A percentile compares a stretch with the other conserved stretches of the same genome.
phyloP scores from a whole-genome alignment of 352 stramenopile genomes.

The Globisporangium abappressorium region DNA sequence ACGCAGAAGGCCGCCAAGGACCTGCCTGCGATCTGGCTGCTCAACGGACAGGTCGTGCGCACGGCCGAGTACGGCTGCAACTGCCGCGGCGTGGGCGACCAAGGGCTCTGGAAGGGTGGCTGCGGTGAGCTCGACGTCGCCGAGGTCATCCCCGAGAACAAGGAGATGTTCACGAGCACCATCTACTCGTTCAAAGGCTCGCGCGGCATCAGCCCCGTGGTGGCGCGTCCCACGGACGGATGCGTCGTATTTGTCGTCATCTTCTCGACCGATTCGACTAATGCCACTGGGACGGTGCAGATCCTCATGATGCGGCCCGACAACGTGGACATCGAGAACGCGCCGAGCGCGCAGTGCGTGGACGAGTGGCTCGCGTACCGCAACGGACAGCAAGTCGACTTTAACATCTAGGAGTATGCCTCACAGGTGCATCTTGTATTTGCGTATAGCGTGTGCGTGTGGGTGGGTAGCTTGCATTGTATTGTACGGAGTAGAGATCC shows the following conservation, averaged over 20 bases:
- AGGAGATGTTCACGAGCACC: slow-evolving; percentile 30
- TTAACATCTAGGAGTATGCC: neutral
- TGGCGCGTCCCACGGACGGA: slow-evolving; percentile 20
- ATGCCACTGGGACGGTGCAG: slow-evolving; percentile 19
- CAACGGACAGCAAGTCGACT: slow-evolving; percentile 20
- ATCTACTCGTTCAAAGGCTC: slow-evolving; percentile 53
- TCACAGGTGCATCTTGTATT: neutral
- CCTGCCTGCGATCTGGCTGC: slow-evolving; percentile 38
- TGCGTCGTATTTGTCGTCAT: slow-evolving; percentile 38
- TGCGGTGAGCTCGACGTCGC: slow-evolving; percentile 51
- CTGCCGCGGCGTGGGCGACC: slow-evolving; percentile 40
- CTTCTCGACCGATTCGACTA: slow-evolving; percentile 17
- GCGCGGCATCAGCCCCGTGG: slow-evolving; percentile 26
- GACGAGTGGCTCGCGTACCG: slow-evolving; percentile 27
- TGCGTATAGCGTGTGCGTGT: neutral
- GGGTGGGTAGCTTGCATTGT: neutral
- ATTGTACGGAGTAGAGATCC: neutral
- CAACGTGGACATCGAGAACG: slow-evolving; percentile 23
- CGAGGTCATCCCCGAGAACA: slow-evolving; percentile 30
- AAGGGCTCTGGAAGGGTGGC: slow-evolving; percentile 41
- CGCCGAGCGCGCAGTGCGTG: slow-evolving; percentile 14
- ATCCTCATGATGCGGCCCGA: slow-evolving; percentile 28
- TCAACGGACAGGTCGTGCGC: slow-evolving; percentile 48
- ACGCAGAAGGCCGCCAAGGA: slow-evolving; percentile 14
- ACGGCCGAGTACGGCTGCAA: slow-evolving; percentile 52